Base-by-base conservation (phyloP, 2,329 filamentous ascomycete genomes). In the Intubia oerlemansii region DNA sequence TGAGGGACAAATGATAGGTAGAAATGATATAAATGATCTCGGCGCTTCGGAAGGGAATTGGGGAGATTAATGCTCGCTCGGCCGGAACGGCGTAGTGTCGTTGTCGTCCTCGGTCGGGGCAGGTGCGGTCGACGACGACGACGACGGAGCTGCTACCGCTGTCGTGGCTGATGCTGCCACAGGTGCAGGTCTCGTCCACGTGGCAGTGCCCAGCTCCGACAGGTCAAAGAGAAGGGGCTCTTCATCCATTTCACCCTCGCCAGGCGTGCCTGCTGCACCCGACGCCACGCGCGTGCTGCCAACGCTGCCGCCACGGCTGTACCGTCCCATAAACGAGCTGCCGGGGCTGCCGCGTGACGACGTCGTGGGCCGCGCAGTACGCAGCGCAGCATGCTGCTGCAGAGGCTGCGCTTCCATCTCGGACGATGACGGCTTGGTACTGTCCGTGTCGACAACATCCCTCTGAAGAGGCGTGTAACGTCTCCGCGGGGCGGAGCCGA, bases 181-280 rank as follows among this genome's bases (percentile, higher is more conserved):
- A 23, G 10, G 22, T 19, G 15, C 52, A 46, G 2, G 47, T 50
- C 35, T 71, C 66, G 38, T 73, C 67, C 7, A 71, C 44, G 38
- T 64, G 72, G 36, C 62, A 56, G 35, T 66, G 53, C 30, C 68
- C 43, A 78, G 63, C 45, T 80, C 74, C 20, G 69, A 76, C 57
- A 80, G 67, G 36, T 74, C 69, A 46, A 80, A 80, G 8, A 80
- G 56, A 8, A 80, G 47, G 1, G 69, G 70, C 41, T 80, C 74
- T 31, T 77, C 74, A 34, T n/a, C n/a, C n/a, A n/a, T n/a, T n/a
- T n/a, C n/a, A n/a, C n/a, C n/a, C n/a, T 75, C 69, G 16, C 30
- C 30, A n/a, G 21, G n/a, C n/a, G 24, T 25, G 7, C 26, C 23
- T 31, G 56, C 51, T 29, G 57, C 42, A 11, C 42, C 43, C 17